These are phyloP conservation scores for Fusarium azukiicola DNA, from an alignment of 2,329 filamentous ascomycete species.

Conservation along the genomic window DNA sequence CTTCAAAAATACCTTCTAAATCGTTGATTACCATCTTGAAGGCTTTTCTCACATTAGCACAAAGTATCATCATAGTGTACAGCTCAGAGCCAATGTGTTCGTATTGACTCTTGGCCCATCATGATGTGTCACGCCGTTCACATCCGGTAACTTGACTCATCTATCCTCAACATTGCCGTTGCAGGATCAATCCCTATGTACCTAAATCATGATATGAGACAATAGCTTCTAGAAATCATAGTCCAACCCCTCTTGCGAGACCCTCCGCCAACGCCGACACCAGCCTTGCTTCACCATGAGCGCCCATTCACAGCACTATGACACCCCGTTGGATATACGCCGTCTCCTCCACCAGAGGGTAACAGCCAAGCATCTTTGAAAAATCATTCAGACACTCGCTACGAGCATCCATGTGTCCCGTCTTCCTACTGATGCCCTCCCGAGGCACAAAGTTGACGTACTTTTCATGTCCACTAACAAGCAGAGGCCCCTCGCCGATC, in stretches of 20 bases:
- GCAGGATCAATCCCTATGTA: no score
- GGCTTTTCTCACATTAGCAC: no score
- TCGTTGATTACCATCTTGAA: no score
- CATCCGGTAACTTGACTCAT: no score
- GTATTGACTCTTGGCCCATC: no score
- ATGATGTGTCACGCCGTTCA: no score
- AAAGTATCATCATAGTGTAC: no score
- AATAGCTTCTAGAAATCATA: not conserved
- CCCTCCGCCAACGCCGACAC: conserved; percentile 21
- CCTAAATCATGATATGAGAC: no score
- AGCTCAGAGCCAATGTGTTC: no score
- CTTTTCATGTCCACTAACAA: conserved; percentile 58
- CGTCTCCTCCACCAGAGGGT: conserved; percentile 60
- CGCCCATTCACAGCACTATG: conserved; percentile 49
- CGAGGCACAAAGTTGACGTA: conserved; percentile 59
- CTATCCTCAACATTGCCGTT: no score
- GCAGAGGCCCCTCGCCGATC: conserved; percentile 60
- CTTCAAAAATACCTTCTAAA: no score
- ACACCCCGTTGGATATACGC: conserved; percentile 61
- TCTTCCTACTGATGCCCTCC: conserved; percentile 59
- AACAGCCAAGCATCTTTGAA: conserved; percentile 58
- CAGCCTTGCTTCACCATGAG: not conserved
- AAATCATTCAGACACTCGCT: conserved; percentile 62
- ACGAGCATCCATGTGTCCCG: conserved; percentile 59
- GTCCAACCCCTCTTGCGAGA: not conserved